Evolutionary conservation across 371 early-diverging fungal genomes (phyloP).

Genomic region (Mucor mucedo): DNA sequence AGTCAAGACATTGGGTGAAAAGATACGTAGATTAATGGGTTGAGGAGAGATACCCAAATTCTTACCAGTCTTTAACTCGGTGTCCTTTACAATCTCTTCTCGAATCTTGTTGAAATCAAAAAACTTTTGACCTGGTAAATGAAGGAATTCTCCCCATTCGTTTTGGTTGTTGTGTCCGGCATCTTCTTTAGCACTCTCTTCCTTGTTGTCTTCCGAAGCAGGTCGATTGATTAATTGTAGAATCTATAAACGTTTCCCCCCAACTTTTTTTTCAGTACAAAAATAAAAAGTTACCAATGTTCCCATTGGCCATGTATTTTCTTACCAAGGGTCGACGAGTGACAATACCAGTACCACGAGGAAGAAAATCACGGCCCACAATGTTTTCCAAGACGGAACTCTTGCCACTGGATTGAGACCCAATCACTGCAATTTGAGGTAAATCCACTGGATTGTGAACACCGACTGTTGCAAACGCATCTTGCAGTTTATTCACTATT

Average conservation of each 20-base stretch:
- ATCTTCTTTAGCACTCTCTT: conserved; percentile 17
- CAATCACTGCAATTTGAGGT: conserved; percentile 99
- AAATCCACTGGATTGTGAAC: conserved; percentile 97
- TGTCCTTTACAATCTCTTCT: conserved; percentile 91
- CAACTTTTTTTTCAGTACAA: no score
- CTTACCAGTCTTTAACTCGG: conserved; percentile 92
- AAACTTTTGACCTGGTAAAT: conserved; percentile 93
- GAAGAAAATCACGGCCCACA: conserved; percentile 98
- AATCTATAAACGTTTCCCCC: conserved; percentile 53
- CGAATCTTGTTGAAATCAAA: conserved; percentile 92
- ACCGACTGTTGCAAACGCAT: conserved; percentile 96
- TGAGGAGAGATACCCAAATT: conserved; percentile 88
- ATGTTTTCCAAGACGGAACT: conserved; percentile 99
- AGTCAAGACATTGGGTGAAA: conserved; percentile 95
- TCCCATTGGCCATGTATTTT: not conserved
- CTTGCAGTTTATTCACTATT: conserved; percentile 90
- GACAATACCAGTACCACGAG: conserved; percentile 95
- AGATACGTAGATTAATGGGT: conserved; percentile 95
- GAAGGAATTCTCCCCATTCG: conserved; percentile 97
- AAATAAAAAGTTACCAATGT: not conserved
- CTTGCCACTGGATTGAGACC: conserved; percentile 97
- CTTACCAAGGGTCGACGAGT: conserved; percentile 92
- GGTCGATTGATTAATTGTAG: conserved; percentile 93
- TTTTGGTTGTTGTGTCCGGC: conserved; percentile 60
- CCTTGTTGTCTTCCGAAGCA: conserved; percentile 11